These are phyloP conservation scores for Rubroshorea leprosula DNA, from an alignment of 345 rosid genomes.

Conservation along the genomic window DNA sequence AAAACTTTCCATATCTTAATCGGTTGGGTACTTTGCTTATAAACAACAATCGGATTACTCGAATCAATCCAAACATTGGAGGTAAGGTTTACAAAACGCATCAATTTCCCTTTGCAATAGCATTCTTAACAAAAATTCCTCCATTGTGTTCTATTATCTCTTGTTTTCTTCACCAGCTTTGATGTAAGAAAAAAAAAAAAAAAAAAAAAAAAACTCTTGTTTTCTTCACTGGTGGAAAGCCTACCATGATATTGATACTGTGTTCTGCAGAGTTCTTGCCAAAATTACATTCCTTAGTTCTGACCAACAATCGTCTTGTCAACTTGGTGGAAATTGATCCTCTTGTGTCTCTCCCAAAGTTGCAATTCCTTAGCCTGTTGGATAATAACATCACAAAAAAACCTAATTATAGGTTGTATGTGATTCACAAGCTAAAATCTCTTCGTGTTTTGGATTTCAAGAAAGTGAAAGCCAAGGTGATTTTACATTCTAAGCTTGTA, in stretches of 20 bases:
- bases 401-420: constrained; percentile 87
- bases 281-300: constrained; percentile 79
- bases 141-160: not conserved
- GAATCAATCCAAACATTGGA: constrained; percentile 86
- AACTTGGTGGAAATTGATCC: constrained; percentile 98
- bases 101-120: not conserved
- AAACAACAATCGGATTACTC: constrained; percentile 89
- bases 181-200: too few species aligned
- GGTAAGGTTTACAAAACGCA: constrained; percentile 31
- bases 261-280: constrained; percentile 70
- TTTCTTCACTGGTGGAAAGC: constrained; percentile 4
- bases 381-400: constrained; percentile 89
- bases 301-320: constrained; percentile 95
- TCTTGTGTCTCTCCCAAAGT: constrained; percentile 74
- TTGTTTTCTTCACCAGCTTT: not conserved
- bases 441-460: constrained; percentile 91
- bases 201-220: too few species aligned
- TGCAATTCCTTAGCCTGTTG: constrained; percentile 84
- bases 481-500: not conserved
- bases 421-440: constrained; percentile 78
- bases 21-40: constrained; percentile 87
- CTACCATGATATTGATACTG: constrained; percentile 2
- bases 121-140: not conserved
- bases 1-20: constrained; percentile 78
- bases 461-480: constrained; percentile 91